Evolutionary conservation across 805 yeast genomes (phyloP), one percentile per base, ranked within the genome.

Genomic region (Monosporozyma unispora): DNA sequence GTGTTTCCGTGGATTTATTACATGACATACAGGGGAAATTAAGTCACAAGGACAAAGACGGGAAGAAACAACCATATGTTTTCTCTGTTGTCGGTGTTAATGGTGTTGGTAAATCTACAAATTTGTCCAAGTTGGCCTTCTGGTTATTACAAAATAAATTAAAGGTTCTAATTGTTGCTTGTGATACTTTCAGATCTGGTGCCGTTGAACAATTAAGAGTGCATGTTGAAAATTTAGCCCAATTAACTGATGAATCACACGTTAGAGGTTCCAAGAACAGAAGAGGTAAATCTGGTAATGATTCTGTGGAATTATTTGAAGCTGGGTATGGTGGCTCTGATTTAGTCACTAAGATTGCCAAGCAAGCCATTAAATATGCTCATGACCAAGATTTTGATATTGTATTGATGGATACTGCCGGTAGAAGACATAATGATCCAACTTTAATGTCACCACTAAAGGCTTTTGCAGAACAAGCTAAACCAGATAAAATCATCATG

Each of bases 281-380:
- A 62, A 70, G 57, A 66, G 73, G 68, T 9, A 66, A 66, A 46
- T 51, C 63, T 9, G 70, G 70, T 45, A 83, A 66, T 42, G 68
- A 66, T 45, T 54, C 49, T 48, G 65, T 88, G 46, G 96, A 89
- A 63, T 70, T 91, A 31, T 91, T 84, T 64, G 96, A 89, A 69
- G 90, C 89, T 49, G 99, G 99, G 4, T 91, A 91, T 59, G 98
- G 98, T 53, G 95, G 96, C 40, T 93, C 96, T n/a, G 89, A 85
- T 61, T 75, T 84, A 54, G 97, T 95, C 7, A 95, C 96, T 1
- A 84, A 85, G 51, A 88, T 91, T 50, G 98, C 98, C 22, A 86
- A 81, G 52, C 87, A 84, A 68, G 96, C 98, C 0, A 87, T 91
- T 40, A 81, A 84, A 53, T 78, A 79, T 62, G 99, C 95, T 1